Evolutionary conservation across 164 flowering plant species (phyloP), one percentile per base, ranked within the genome.

Genomic region (Piper betle): DNA sequence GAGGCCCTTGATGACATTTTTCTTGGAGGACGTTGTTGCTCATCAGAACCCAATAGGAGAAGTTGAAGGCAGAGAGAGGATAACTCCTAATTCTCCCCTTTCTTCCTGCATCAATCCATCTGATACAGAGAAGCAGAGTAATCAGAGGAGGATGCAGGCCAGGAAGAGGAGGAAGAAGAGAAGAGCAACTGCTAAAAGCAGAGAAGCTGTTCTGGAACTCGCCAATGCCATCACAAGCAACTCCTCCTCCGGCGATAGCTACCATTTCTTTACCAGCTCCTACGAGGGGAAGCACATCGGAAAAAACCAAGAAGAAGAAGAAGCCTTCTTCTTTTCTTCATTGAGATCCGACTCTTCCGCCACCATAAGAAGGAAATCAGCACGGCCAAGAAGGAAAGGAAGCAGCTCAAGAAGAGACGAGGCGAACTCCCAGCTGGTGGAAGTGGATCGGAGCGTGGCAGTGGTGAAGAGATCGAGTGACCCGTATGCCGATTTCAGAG

Each of bases 381-480:
- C 57, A 59, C 72, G 62, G n/a, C 75, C 78, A 17, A 72, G 56
- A 64, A 57, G 65, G 37, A 55, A n/a, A 20, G 37, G 37, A 55
- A 46, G 50, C 3, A 46, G 50, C 50, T 37, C 19, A 7, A 55
- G 57, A 55, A 55, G 33, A 53, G 56, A 53, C 0, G 68, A 57
- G 33, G 33, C 33, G 33, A 25, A 25, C 33, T 25, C 33, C 33
- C 33, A 25, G 33, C 33, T 25, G 33, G 1, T 25, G 37, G 59
- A 67, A 55, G 78, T 80, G 54, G 66, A 68, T 33, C 88, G 77
- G 40, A 81, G 90, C 62, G 72, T 84, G 2, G 91, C 91, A 6
- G 85, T 87, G 57, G 87, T 83, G 73, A 87, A 87, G 73, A 60
- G 74, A 5, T 84, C 95, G 20, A 79, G 74, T 25, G 88, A 87